phyloP scores from a whole-genome alignment of 495 filamentous ascomycete genomes.

The Neurospora pannonica region DNA sequence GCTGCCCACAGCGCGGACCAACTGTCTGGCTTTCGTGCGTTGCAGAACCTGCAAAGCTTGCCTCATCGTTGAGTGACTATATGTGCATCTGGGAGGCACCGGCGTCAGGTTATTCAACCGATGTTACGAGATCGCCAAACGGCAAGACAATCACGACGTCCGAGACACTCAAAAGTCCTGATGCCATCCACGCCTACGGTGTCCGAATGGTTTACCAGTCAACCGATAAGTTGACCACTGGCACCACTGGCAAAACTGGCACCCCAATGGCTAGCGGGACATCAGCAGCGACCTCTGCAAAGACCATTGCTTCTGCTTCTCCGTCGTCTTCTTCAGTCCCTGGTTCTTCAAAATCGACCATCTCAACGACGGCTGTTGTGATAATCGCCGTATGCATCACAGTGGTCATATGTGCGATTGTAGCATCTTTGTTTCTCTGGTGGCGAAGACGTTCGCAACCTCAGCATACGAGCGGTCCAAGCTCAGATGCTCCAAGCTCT shows the following conservation, averaged over 20 bases:
- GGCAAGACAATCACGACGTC: constrained; percentile 1
- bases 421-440: neutral
- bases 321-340: neutral
- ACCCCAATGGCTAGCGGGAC: neutral
- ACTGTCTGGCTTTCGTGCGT: constrained; percentile 11
- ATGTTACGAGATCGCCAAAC: constrained; percentile 6
- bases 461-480: neutral
- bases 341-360: neutral
- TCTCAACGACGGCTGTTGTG: neutral
- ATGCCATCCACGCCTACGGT: constrained; percentile 16
- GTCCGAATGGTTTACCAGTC: constrained; percentile 19
- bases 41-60: constrained; percentile 4
- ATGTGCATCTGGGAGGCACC: constrained; percentile 17
- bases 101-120: neutral
- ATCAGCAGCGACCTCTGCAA: neutral
- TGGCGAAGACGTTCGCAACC: neutral
- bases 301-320: neutral
- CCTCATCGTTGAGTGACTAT: constrained; percentile 4
- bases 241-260: neutral
- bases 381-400: neutral
- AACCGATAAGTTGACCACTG: constrained; percentile 3
- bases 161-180: neutral
- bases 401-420: neutral
- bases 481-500: neutral
- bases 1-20: constrained; percentile 11